These are phyloP conservation scores for Physaria fendleri DNA, from an alignment of 345 rosid species.

Conservation along the genomic window DNA sequence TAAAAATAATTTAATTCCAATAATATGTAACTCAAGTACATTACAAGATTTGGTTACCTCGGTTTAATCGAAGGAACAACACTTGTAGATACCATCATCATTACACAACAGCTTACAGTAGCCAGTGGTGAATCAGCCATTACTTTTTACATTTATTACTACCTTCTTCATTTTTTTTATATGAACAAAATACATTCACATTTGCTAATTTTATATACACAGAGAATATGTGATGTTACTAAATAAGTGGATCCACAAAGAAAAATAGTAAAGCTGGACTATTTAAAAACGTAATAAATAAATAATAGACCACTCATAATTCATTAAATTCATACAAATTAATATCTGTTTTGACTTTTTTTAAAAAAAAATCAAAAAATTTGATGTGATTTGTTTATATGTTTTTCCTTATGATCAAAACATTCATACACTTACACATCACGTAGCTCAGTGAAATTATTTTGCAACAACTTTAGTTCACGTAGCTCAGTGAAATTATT, in stretches of 20 bases:
- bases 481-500: neutral
- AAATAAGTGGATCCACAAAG: too few relatives aligned
- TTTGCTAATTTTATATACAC: too few relatives aligned
- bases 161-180: too few relatives aligned
- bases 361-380: neutral
- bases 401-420: neutral
- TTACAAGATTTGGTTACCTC: conserved; percentile 25
- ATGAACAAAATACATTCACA: too few relatives aligned
- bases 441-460: too few relatives aligned
- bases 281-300: neutral
- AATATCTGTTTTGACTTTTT: conserved; percentile 2
- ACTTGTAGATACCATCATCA: conserved; percentile 5
- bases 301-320: neutral
- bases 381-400: conserved; percentile 16
- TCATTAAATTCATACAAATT: conserved; percentile 3
- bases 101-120: conserved; percentile 11
- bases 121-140: conserved; percentile 8
- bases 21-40: too few relatives aligned
- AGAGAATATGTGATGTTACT: too few relatives aligned
- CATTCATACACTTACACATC: neutral
- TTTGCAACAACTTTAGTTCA: too few relatives aligned
- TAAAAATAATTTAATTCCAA: too few relatives aligned
- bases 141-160: neutral
- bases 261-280: neutral
- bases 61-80: conserved; percentile 34